phyloP scores from a whole-genome alignment of 2,329 filamentous ascomycete genomes.

The Cladosporium sp. region DNA sequence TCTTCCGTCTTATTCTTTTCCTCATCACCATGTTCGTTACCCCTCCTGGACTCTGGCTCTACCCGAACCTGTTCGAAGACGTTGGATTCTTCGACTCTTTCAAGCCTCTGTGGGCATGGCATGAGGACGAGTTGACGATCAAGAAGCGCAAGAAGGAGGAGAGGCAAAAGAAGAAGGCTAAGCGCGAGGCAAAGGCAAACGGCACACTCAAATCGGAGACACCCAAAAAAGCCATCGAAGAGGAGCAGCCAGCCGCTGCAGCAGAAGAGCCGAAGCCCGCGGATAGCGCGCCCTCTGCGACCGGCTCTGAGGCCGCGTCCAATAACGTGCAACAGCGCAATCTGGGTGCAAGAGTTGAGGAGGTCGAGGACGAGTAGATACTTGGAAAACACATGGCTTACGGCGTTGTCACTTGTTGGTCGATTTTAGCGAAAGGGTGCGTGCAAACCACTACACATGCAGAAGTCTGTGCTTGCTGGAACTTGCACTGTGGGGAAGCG shows the following conservation, averaged over 20 bases:
- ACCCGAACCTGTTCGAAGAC: slow-evolving; percentile 96
- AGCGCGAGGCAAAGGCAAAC: slow-evolving; percentile 27
- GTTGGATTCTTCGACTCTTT: slow-evolving; percentile 98
- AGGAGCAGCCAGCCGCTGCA: slow-evolving; percentile 9
- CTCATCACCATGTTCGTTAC: slow-evolving; percentile 81
- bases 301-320: slow-evolving; percentile 19
- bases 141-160: slow-evolving; percentile 37
- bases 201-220: slow-evolving; percentile 17
- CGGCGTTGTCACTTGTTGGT: background rate
- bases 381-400: background rate
- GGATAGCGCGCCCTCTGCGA: slow-evolving; percentile 18
- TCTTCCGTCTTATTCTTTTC: slow-evolving; percentile 93
- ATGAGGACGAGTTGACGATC: slow-evolving; percentile 49
- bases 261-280: slow-evolving; percentile 13
- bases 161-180: slow-evolving; percentile 28
- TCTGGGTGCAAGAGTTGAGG: slow-evolving; percentile 27
- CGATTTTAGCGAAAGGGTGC: background rate
- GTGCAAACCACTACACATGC: background rate
- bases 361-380: slow-evolving; percentile 26
- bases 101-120: slow-evolving; percentile 95
- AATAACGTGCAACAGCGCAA: slow-evolving; percentile 22
- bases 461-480: background rate
- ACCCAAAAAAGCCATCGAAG: slow-evolving; percentile 14
- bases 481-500: background rate
- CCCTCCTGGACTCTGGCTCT: slow-evolving; percentile 92